These are phyloP conservation scores for Phytomonas serpens DNA, from an alignment of 208 protist species.

Conservation along the genomic window DNA sequence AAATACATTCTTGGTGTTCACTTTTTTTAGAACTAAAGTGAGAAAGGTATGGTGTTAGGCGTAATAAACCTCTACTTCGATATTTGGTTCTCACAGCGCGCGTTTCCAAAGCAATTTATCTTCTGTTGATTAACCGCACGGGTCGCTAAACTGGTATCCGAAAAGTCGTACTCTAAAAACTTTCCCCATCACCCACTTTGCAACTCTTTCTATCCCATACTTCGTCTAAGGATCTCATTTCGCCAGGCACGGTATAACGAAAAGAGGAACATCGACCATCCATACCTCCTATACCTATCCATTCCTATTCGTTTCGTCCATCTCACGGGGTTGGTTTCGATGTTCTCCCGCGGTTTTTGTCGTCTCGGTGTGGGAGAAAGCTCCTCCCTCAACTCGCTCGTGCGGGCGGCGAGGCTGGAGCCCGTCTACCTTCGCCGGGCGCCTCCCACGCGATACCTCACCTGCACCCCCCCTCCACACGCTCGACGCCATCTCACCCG, in stretches of 20 bases:
- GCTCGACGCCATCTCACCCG: slow-evolving; percentile 45
- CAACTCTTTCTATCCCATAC: not conserved
- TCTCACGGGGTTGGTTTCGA: not conserved
- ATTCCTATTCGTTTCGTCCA: not conserved
- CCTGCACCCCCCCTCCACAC: slow-evolving; percentile 23
- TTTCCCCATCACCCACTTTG: not conserved
- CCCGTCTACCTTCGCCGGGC: slow-evolving; percentile 53
- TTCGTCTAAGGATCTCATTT: not conserved
- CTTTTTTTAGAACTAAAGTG: not conserved
- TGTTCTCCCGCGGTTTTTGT: not conserved
- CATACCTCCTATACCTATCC: not conserved
- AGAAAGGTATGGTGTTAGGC: not conserved
- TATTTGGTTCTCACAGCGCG: not conserved
- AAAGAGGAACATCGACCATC: not conserved
- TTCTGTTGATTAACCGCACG: not conserved
- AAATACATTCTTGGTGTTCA: not conserved
- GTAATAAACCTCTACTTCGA: not conserved
- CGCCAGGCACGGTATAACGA: not conserved
- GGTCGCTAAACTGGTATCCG: not conserved
- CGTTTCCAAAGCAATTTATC: not conserved
- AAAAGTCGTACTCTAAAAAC: not conserved
- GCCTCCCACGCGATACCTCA: slow-evolving; percentile 62
- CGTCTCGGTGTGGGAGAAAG: not conserved
- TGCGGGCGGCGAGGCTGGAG: slow-evolving; percentile 15
- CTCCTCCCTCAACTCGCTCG: slow-evolving; percentile 10